phyloP scores from a whole-genome alignment of 139 green algal species.

The Tetraselmis striata region DNA sequence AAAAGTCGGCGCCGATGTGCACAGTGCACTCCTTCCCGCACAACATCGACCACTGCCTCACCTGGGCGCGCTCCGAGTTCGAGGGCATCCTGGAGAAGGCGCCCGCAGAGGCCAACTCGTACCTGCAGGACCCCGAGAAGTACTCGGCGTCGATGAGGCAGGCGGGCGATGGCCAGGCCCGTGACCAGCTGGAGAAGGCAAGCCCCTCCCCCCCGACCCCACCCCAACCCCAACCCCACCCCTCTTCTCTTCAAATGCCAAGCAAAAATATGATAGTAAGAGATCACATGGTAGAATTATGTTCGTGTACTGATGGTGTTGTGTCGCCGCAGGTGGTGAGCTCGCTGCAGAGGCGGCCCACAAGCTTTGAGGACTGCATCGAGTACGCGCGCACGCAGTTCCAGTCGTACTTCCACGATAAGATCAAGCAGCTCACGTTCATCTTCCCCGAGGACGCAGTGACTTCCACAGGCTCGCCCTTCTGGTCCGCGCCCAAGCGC shows the following conservation, averaged over 20 bases:
- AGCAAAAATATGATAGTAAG: too few species aligned
- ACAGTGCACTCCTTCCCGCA: slow-evolving; percentile 98
- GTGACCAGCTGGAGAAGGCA: slow-evolving; percentile 80
- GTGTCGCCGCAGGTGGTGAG: too few species aligned
- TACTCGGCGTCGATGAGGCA: slow-evolving; percentile 47
- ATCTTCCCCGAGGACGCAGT: slow-evolving; percentile 93
- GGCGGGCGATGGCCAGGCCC: slow-evolving; percentile 57
- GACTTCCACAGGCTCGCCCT: slow-evolving; percentile 82
- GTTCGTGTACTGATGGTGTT: too few species aligned
- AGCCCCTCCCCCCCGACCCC: too few species aligned
- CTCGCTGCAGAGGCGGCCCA: slow-evolving; percentile 9
- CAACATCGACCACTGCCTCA: slow-evolving; percentile 97
- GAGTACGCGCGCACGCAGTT: slow-evolving; percentile 74
- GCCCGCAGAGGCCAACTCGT: slow-evolving; percentile 82
- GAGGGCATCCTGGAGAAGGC: slow-evolving; percentile 92
- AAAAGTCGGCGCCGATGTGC: slow-evolving; percentile 98
- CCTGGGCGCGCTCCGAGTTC: slow-evolving; percentile 91
- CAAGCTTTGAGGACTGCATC: slow-evolving; percentile 82
- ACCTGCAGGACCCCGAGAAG: slow-evolving; percentile 72
- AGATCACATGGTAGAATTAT: too few species aligned
- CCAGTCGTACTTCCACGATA: slow-evolving; percentile 79
- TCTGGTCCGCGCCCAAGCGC: slow-evolving; percentile 96
- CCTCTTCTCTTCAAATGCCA: too few species aligned
- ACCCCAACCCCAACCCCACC: too few species aligned
- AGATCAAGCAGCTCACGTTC: slow-evolving; percentile 85